Base-by-base conservation (phyloP, 2,329 filamentous ascomycete species). In the Fusarium sp. region DNA sequence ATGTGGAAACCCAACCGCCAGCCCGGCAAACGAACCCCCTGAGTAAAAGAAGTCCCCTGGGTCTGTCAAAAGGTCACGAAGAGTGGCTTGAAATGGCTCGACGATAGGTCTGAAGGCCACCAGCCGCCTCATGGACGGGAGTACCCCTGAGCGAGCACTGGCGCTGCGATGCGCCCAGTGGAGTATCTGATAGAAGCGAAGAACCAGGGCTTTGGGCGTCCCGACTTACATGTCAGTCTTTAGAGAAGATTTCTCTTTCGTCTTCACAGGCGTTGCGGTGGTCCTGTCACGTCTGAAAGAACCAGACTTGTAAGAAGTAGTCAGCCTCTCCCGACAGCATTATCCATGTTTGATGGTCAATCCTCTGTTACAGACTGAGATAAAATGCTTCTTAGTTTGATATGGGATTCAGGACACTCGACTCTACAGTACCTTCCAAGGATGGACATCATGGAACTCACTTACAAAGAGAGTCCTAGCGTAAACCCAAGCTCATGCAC, bases 91-190 rank as follows among this genome's bases (percentile, higher is more conserved):
- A 11, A 16, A 66, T 55, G 61, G 61, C 54, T 66, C 62, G 62
- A 53, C 64, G 34, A 62, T 59, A 53, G 56, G 56, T 56, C 48
- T 67, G 62, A 60, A 57, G 64, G 56, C 38, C 41, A 45, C 52
- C 49, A 22, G 32, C 49, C 34, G 49, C 49, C 34, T 43, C 49
- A 53, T 53, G 49, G 61, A 68, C 67, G 73, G 73, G 65, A 69
- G 58, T 65, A 71, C 70, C 73, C 64, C 70, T 74, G 72, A 58
- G 66, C 43, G 64, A 58, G 62, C 45, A 71, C 59, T 74, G 72
- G 73, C 73, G 73, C 62, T 73, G 72, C 54, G 73, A 74, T 75
- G 70, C 72, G 72, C 69, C 70, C 66, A 62, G 74, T 75, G 73
- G 74, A 69, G 66, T 30, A 59, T 38, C 34, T 29, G 13, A 25